Evolutionary conservation across 1,139 yeast species (phyloP), one percentile per base, ranked within the genome.

Genomic region (Suhomyces choctaworum): DNA sequence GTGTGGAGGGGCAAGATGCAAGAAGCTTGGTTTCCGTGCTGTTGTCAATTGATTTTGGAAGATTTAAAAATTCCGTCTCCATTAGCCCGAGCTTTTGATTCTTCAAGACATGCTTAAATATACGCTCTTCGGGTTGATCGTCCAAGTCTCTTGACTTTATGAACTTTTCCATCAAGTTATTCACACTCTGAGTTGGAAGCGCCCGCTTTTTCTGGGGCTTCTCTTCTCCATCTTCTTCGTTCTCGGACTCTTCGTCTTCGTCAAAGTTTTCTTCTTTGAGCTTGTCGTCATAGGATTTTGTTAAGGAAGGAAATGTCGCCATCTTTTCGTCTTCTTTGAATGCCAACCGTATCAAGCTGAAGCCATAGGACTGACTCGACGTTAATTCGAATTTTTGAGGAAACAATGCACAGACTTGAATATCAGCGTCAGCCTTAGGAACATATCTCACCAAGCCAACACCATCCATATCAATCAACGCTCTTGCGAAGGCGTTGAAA

Each of bases 281-380:
- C 5, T 38, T 44, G 2, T 34, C 22, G 2, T 54, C 4, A 63
- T 26, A 14, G 7, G 36, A 45, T 4, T 64, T 56, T 1, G 66
- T 55, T 31, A 86, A 56, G 15, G 64, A 62, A 0, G 86, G 82
- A 46, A 85, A 83, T 29, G 67, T 66, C 11, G 84, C 79, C 10
- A 75, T 62, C 44, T 82, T 78, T 46, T 79, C 83, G 53, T 90
- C 97, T 47, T 88, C 96, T 22, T 74, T 73, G 57, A 77, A 86
- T 1, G 97, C 95, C n/a, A 89, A 54, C 27, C 81, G 65, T 5
- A 63, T 57, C 45, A 70, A 51, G 3, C 62, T 50, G 37, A 74
- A 63, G 0, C 64, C 56, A 36, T 60, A 60, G 2, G 58, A 51
- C 13, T 53, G 32, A 5, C 23, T 34, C 1, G 44, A 47, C 4